These are phyloP conservation scores for Geotrichum candidum DNA, from an alignment of 1,139 yeast species.

Conservation along the genomic window DNA sequence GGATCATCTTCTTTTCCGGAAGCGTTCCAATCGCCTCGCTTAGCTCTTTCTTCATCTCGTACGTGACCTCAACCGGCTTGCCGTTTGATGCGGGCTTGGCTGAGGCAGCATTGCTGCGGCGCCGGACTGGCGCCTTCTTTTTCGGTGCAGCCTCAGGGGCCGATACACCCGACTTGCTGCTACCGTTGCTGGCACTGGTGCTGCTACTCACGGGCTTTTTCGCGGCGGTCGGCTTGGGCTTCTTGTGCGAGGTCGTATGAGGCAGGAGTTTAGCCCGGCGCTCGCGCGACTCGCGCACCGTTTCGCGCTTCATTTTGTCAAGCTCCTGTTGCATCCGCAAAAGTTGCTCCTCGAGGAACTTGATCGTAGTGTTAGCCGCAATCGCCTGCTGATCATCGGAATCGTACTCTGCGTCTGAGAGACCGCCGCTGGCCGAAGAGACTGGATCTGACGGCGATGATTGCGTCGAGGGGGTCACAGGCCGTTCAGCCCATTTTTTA, in stretches of 20 bases:
- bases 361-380: slow-evolving; percentile 88
- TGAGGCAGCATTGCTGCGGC: slow-evolving; percentile 9
- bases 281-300: slow-evolving; percentile 48
- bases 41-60: slow-evolving; percentile 94
- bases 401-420: slow-evolving; percentile 49
- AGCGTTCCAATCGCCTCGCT: slow-evolving; percentile 71
- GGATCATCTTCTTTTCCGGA: slow-evolving; percentile 75
- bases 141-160: slow-evolving; percentile 15
- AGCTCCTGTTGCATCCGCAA: slow-evolving; percentile 81
- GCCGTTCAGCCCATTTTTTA: slow-evolving; percentile 84
- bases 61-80: slow-evolving; percentile 43
- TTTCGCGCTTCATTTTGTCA: slow-evolving; percentile 69
- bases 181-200: slow-evolving; percentile 1
- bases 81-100: slow-evolving; percentile 15
- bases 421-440: slow-evolving; percentile 25
- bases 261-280: slow-evolving; percentile 18
- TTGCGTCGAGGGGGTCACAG: slow-evolving; percentile 60
- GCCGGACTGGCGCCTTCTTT: slow-evolving; percentile 20
- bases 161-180: neutral
- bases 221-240: slow-evolving; percentile 28
- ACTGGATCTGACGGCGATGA: slow-evolving; percentile 22
- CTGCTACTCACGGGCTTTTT: slow-evolving; percentile 17
- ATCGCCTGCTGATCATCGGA: slow-evolving; percentile 51
- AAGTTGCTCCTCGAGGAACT: slow-evolving; percentile 79
- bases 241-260: slow-evolving; percentile 29